Base-by-base conservation (phyloP, 139 green algal genomes). In the Diplosphaera chodatii region DNA sequence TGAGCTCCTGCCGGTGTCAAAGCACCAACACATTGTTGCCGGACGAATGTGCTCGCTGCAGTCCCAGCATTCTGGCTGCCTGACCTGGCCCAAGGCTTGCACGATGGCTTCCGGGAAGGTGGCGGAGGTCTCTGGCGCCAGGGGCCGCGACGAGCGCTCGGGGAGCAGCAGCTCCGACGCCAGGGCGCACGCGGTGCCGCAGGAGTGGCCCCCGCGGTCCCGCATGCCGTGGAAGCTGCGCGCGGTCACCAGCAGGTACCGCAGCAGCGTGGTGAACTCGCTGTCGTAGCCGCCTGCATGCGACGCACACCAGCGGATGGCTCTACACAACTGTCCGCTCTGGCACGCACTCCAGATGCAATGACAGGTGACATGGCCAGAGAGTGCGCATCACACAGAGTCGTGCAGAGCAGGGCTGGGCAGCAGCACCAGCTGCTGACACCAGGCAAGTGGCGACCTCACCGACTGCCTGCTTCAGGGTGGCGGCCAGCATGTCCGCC, bases 161-260 rank as follows among this genome's bases (percentile, higher is more conserved):
- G 66, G 32, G 18, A 30, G 30, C 41, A 80, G 78, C 70, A 73
- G 56, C 30, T 65, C 32, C 55, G 68, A 41, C 18, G 66, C 66
- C 41, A 72, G 55, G 1, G 67, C 56, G 27, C 29, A 62, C 30
- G 55, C 65, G 41, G n/a, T 64, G 65, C 56, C 65, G 56, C 40
- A 32, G 68, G 37, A 4, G 23, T 56, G 66, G 62, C n/a, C 3
- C 30, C 25, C 15, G 73, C 33, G 59, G 34, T 80, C 37, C 8
- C 30, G 25, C 30, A 62, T 41, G 20, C 20, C 33, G 32, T 76
- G 32, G 55, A 32, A 27, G 23, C 55, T 31, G 48, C 40, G 65
- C 4, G n/a, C 29, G 27, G 64, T 69, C 0, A 82, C 37, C 59
- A 86, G 70, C 30, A 92, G 79, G 77, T 88, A 89, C 22, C 65